These are phyloP conservation scores for Penicillium sp. DNA, from an alignment of 2,329 filamentous ascomycete species.

Conservation along the genomic window DNA sequence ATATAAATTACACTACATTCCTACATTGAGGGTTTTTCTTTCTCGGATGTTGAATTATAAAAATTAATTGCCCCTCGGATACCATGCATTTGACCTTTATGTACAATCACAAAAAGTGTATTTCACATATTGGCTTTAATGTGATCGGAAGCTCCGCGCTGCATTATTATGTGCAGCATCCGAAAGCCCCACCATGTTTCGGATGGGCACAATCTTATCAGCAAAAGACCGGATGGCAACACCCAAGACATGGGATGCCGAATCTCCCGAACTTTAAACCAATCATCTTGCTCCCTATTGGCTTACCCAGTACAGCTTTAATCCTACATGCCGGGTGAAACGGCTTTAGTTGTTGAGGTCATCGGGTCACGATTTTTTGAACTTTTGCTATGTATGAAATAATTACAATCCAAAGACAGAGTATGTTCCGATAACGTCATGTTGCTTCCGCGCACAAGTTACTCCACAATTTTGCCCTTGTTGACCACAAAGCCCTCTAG, in stretches of 20 bases:
- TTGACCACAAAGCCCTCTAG: constrained; percentile 93
- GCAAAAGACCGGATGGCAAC: neutral
- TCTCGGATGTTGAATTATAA: neutral
- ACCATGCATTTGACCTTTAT: neutral
- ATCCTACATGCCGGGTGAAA: neutral
- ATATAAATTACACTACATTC: too few species aligned
- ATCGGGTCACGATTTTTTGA: neutral
- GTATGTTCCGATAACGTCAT: constrained; percentile 5
- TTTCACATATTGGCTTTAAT: neutral
- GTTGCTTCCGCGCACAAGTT: neutral
- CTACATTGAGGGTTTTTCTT: neutral
- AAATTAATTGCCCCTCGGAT: neutral
- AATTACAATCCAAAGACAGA: constrained; percentile 10
- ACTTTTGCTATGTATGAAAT: constrained; percentile 1
- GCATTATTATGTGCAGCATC: constrained; percentile 9
- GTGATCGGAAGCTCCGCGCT: constrained; percentile 13
- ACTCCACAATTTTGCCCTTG: constrained; percentile 69
- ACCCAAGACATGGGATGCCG: constrained; percentile 1
- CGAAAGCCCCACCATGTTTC: constrained; percentile 17
- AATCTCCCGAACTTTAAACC: constrained; percentile 9
- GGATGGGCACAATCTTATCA: constrained; percentile 12
- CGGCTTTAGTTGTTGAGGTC: neutral
- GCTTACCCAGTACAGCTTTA: neutral
- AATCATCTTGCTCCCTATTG: constrained; percentile 18
- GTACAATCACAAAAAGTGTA: neutral